phyloP scores from a whole-genome alignment of 768 basidiomycete species.

The Pleurotus ostreatus region DNA sequence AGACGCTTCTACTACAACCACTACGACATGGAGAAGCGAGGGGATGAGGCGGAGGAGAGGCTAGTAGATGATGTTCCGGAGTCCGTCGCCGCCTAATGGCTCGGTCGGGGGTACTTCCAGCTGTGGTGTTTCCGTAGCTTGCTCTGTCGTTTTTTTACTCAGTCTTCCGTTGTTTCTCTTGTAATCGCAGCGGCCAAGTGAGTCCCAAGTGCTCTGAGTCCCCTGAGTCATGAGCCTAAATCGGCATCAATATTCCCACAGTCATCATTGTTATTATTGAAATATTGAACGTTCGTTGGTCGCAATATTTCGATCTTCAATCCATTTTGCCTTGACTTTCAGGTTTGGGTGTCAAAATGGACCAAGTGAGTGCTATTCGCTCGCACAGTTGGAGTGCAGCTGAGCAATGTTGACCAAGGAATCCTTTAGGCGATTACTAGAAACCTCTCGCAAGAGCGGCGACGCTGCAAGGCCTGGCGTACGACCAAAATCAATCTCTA shows the following conservation, averaged over 20 bases:
- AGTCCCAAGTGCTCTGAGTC: too few relatives aligned
- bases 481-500: too few relatives aligned
- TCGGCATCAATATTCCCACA: too few relatives aligned
- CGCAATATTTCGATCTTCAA: too few relatives aligned
- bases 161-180: neutral
- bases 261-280: too few relatives aligned
- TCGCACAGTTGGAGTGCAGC: neutral
- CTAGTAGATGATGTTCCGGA: neutral
- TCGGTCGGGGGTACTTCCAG: neutral
- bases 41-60: neutral
- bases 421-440: constrained; percentile 1
- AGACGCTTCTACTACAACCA: too few relatives aligned
- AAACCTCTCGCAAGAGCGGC: neutral
- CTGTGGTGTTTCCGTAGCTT: neutral
- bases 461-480: too few relatives aligned
- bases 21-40: neutral
- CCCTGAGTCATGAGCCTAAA: too few relatives aligned
- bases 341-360: neutral
- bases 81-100: neutral
- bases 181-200: too few relatives aligned
- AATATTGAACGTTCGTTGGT: too few relatives aligned
- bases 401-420: constrained; percentile 6
- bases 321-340: too few relatives aligned
- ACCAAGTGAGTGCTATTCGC: neutral
- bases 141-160: neutral